Evolutionary conservation across 495 filamentous ascomycete genomes (phyloP), one percentile per base, ranked within the genome.

Genomic region (Xylaria venustula): DNA sequence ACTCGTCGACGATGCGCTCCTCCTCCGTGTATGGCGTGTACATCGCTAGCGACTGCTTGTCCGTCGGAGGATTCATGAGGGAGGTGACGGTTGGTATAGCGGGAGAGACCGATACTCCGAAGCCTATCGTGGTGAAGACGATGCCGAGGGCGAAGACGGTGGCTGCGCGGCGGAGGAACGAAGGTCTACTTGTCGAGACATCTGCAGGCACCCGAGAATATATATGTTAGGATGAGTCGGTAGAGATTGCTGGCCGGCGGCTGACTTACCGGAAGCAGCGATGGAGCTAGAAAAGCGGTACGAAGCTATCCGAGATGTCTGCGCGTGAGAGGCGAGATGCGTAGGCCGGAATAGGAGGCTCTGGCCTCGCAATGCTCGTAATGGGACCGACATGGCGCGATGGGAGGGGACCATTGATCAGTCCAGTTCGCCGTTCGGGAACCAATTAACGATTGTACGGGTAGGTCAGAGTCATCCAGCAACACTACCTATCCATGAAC

Each of bases 31-130:
- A 57, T 8, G 93, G 86, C 1, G 66, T 68, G 79, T 83, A 97
- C 66, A 88, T 76, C 25, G 73, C 68, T 28, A 93, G 81, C 37
- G 88, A 88, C 59, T 97, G 89, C 62, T 83, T 86, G 70, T 95
- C 89, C 42, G 84, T 83, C 19, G 86, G 83, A 45, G 80, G 73
- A 22, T 79, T 75, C 71, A 87, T 74, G 57, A 87, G 61, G 12
- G 60, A 68, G 34, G 69, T 70, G 40, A 77, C 73, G 30, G 75
- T 72, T 25, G 79, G 61, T 50, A 79, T 62, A 14, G 77, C 79
- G 7, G 83, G 81, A 14, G 72, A 69, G 53, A 79, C 70, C 40
- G 77, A 75, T 80, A 88, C 84, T 61, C 71, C 65, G 76, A 87
- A 80, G 45, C 85, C 85, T 30, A 79, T 52, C 6, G 76, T 64